A percentile compares a stretch with the other conserved stretches of the same genome.
Conservation (phyloP, 1,284 basidiomycete genomes). For the Naganishia albida region DNA sequence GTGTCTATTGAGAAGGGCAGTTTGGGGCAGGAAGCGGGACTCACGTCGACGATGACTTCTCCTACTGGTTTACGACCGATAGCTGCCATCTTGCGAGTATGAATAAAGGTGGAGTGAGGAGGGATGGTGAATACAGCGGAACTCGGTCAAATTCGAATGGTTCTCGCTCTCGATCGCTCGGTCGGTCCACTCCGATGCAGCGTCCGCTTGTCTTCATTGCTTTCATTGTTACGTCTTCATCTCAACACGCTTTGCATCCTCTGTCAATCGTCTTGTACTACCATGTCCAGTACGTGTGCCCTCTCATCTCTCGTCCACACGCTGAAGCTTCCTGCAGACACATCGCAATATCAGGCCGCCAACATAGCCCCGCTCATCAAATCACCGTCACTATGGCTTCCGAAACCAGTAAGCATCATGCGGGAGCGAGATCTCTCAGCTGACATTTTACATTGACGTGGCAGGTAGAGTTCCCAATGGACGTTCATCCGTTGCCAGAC, state of each 20-base stretch:
- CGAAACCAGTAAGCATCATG: conserved; percentile 63
- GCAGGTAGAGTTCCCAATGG: conserved; percentile 77
- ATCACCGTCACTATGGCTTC: conserved; percentile 83
- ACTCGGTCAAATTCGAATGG: not conserved
- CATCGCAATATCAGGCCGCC: conserved; percentile 70
- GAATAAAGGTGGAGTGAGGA: not conserved
- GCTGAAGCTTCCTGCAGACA: conserved; percentile 37
- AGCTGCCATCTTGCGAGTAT: conserved; percentile 9
- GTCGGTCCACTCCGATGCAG: conserved; percentile 13
- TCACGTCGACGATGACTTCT: conserved; percentile 29
- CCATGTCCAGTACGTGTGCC: not conserved
- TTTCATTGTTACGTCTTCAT: not conserved
- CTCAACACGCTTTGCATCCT: not conserved
- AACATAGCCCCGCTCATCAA: conserved; percentile 80
- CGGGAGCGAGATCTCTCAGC: conserved; percentile 20
- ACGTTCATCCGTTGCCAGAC: conserved; percentile 88
- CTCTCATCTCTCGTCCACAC: not conserved
- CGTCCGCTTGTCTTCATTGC: not conserved
- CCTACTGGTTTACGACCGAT: conserved; percentile 23
- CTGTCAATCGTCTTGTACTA: not conserved
- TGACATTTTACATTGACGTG: not conserved
- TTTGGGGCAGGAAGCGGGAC: not conserved
- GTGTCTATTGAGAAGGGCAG: not conserved
- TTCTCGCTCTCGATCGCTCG: conserved; percentile 7
- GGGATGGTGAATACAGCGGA: not conserved